phyloP scores from a whole-genome alignment of 1,139 yeast species.

The Hansenula anomala region DNA sequence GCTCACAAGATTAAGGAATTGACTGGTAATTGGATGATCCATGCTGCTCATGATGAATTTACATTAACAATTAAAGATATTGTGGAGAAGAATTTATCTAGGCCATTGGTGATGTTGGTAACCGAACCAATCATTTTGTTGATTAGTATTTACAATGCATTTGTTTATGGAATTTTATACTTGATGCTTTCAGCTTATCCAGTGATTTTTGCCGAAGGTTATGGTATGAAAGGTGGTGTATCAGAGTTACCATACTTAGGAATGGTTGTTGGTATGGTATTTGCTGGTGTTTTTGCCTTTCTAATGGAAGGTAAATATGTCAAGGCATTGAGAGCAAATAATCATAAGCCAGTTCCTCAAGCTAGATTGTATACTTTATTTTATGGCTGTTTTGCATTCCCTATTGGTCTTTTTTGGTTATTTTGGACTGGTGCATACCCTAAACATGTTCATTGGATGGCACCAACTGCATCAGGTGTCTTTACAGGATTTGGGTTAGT shows the following conservation, averaged over 20 bases:
- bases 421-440: constrained; percentile 81
- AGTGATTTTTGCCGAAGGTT: constrained; percentile 60
- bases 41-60: constrained; percentile 78
- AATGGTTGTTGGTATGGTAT: constrained; percentile 53
- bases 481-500: constrained; percentile 73
- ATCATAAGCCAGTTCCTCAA: constrained; percentile 69
- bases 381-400: constrained; percentile 62
- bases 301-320: constrained; percentile 32
- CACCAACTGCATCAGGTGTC: constrained; percentile 71
- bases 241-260: constrained; percentile 61
- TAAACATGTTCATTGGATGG: constrained; percentile 71
- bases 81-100: constrained; percentile 58
- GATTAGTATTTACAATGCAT: constrained; percentile 71
- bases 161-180: constrained; percentile 80
- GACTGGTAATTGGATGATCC: constrained; percentile 72
- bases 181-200: constrained; percentile 78
- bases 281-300: constrained; percentile 48
- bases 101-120: constrained; percentile 67
- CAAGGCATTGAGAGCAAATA: constrained; percentile 37
- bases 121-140: constrained; percentile 70
- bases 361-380: constrained; percentile 74
- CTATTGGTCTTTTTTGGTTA: constrained; percentile 78
- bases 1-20: constrained; percentile 56
- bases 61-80: constrained; percentile 59
- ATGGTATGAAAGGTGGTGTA: constrained; percentile 52